These are phyloP conservation scores for Bromus sterilis DNA, from an alignment of 176 grass and related monocot genomes.

Conservation along the genomic window DNA sequence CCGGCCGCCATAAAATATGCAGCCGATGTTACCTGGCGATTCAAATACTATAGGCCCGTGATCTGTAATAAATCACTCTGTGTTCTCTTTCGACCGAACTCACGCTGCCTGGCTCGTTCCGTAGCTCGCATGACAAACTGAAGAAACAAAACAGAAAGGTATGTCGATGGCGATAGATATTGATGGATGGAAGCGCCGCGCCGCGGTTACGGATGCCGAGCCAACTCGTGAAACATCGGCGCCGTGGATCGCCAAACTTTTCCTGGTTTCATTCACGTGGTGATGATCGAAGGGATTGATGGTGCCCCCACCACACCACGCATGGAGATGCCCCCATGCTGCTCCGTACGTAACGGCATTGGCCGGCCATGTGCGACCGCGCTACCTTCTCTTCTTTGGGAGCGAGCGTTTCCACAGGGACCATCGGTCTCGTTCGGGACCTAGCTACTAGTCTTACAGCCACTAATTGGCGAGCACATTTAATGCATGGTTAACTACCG, in stretches of 20 bases:
- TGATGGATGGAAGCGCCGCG: background rate
- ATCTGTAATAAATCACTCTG: constrained; percentile 8
- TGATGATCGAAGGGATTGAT: background rate
- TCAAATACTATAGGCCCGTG: background rate
- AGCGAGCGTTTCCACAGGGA: background rate
- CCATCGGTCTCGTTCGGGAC: background rate
- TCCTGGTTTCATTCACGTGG: background rate
- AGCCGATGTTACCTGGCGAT: background rate
- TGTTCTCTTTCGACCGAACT: background rate
- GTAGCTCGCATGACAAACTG: constrained; percentile 8
- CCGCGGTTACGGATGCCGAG: background rate
- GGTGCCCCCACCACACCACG: background rate
- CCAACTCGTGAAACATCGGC: background rate
- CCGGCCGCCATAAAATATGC: background rate
- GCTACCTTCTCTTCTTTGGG: background rate
- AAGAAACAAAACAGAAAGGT: background rate
- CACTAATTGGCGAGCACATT: background rate
- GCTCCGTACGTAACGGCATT: constrained; percentile 12
- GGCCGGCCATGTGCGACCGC: constrained; percentile 27
- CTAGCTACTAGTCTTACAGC: background rate
- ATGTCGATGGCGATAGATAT: background rate
- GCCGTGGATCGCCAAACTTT: background rate
- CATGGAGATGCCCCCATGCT: background rate
- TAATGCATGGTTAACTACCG: background rate
- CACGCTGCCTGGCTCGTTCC: background rate